Base-by-base conservation (phyloP, 169 alveolate genomes). In the Perkinsus olseni region DNA sequence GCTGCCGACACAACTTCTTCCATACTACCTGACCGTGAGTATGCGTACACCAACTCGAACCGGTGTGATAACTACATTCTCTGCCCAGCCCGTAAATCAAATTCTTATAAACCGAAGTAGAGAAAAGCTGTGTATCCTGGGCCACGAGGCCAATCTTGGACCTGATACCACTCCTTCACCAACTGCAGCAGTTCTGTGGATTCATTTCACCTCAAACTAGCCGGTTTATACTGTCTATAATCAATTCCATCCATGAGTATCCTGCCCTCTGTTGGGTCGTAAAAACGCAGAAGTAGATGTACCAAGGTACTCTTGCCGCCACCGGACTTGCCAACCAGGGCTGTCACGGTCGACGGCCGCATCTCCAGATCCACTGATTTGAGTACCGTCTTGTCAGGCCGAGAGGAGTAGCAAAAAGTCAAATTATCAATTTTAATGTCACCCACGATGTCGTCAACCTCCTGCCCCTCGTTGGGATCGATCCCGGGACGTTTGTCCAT, bases 1-100 rank as follows among this genome's bases (percentile, higher is more conserved):
- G 98, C 96, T 31, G 99, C 99, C 31, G 96, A 96, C 36, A 95
- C 94, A 92, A 98, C 96, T 91, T 98, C 99, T 13, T 94, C 98
- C 95, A 31, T n/a, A 48, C 93, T 74, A 51, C 62, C 93, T n/a
- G 39, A 74, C 8, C 90, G 38, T 1, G 20, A 1, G 48, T 51
- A 10, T 21, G n/a, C 38, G 13, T 91, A 51, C n/a, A 38, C 39
- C 92, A 38, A 0, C 6, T 74, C 91, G 62, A 8, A 39, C 93
- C 38, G 37, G 11, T 39, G 45, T 17, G 31, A 40, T 36, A 36
- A 48, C 38, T n/a, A 92, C 93, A 45, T 92, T 90, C 39, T 91
- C 91, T 39, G 91, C 91, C 82, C 82, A 91, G 45, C 21, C 96
- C 96, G 38, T 93, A 94, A n/a, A 82, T 74, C 74, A 95, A 62